Base-by-base conservation (phyloP, 2,329 filamentous ascomycete species). In the Chaetomiaceae sp. region DNA sequence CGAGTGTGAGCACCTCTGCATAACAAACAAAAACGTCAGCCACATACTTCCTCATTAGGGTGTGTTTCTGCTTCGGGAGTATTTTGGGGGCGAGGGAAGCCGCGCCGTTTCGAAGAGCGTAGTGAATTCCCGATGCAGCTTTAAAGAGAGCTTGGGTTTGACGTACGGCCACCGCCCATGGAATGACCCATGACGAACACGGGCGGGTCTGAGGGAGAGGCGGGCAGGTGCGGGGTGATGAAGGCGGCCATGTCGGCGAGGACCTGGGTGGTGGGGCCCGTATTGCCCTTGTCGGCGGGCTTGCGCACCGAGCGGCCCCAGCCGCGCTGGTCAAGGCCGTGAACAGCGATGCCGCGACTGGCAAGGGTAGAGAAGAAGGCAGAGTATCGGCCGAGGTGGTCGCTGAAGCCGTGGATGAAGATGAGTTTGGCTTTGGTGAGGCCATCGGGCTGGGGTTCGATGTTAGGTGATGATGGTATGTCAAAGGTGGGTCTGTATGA, bases 391-490 rank as follows among this genome's bases (percentile, higher is more conserved):
- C 87, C 84, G 68, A 87, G 75, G 69, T 95, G 89, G 70, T 96
- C 91, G 68, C 84, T 90, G 76, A 91, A 96, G 64, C 91, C 91
- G 72, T 96, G 91, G 58, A 96, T 74, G 70, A 95, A 87, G 63
- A 94, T 76, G 45, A 95, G 69, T 61, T 87, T 87, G 32, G 90
- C 90, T 63, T 79, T 80, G 51, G 79, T 70, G 11, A 76, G 70
- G 13, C 73, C 77, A 27, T 77, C 68, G 27, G 82, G 81, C 84
- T 84, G 59, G 53, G 16, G 7, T 10, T 18, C 5, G 27, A 18
- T 29, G 25, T 48, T 40, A 38, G 44, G 9, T 20, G n/a, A n/a
- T n/a, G n/a, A n/a, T n/a, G n/a, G n/a, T n/a, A n/a, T n/a, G n/a
- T n/a, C n/a, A n/a, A n/a, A n/a, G n/a, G n/a, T n/a, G n/a, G n/a